Conservation (phyloP, 306 rosid species). For the Benincasa hispida region DNA sequence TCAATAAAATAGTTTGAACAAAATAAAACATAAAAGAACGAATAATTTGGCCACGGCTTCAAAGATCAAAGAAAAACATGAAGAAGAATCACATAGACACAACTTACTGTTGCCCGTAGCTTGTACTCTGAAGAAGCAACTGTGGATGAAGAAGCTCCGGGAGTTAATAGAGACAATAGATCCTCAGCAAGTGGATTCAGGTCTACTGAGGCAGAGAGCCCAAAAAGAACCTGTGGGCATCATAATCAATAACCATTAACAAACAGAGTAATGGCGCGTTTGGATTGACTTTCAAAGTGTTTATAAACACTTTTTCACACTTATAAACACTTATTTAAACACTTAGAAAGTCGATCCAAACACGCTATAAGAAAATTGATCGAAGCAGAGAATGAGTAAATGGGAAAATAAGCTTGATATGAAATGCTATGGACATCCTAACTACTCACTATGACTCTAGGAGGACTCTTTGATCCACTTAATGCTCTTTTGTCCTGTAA, state of each 20-base stretch:
- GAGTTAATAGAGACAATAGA: conserved; percentile 42
- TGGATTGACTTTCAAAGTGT: no score
- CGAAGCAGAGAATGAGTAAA: background rate
- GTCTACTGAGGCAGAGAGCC: conserved; percentile 54
- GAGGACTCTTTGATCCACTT: conserved; percentile 67
- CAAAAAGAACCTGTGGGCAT: conserved; percentile 60
- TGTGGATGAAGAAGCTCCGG: conserved; percentile 29
- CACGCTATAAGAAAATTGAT: background rate
- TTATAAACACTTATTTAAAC: no score
- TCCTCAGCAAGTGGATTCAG: conserved; percentile 51
- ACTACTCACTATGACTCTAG: conserved; percentile 73
- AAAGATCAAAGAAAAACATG: background rate
- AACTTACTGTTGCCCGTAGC: conserved; percentile 52
- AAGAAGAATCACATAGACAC: background rate
- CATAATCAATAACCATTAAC: background rate
- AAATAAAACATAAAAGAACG: background rate
- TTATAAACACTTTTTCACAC: no score
- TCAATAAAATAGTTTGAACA: background rate
- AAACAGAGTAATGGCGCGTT: no score
- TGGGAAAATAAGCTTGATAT: background rate
- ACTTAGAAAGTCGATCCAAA: no score
- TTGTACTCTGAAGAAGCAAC: conserved; percentile 71
- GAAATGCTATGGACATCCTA: background rate
- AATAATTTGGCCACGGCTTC: background rate
- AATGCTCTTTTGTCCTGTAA: conserved; percentile 77